Percentiles rank a stretch among this genome's conserved stretches.
Conservation (phyloP, 257 asterid genomes). For the Handroanthus guayacan region DNA sequence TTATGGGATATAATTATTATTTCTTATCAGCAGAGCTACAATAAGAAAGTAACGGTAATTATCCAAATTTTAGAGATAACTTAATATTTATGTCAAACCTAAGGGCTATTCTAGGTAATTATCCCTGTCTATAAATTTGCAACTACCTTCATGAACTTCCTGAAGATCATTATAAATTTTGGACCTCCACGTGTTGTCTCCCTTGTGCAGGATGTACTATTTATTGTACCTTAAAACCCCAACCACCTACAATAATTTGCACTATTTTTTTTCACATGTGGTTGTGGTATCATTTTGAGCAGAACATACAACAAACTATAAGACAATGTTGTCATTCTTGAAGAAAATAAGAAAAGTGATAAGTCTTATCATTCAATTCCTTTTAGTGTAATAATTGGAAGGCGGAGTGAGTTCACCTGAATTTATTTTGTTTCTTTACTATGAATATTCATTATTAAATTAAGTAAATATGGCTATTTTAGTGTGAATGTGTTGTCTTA, state of each 20-base stretch:
- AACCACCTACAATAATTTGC: slow-evolving; percentile 1
- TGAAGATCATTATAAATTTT: not conserved
- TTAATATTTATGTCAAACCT: too few relatives aligned
- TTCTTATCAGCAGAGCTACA: too few relatives aligned
- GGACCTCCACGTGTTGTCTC: not conserved
- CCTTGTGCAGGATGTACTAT: not conserved
- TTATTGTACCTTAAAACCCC: not conserved
- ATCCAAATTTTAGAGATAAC: too few relatives aligned
- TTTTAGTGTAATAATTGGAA: not conserved
- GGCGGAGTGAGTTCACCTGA: too few relatives aligned
- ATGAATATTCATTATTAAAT: too few relatives aligned
- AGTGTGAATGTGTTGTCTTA: too few relatives aligned
- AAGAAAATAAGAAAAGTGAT: not conserved
- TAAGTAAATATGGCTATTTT: too few relatives aligned
- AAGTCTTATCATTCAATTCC: slow-evolving; percentile 4
- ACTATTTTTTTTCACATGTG: slow-evolving; percentile 23
- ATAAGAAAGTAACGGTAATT: too few relatives aligned
- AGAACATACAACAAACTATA: slow-evolving; percentile 7
- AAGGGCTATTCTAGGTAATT: too few relatives aligned
- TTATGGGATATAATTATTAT: too few relatives aligned
- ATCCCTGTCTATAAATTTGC: not conserved
- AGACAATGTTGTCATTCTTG: slow-evolving; percentile 24
- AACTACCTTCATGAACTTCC: not conserved
- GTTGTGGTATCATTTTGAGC: slow-evolving; percentile 3
- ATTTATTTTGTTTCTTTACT: too few relatives aligned